Conservation (phyloP, 129 eudicot genomes). For the Kitagawia praeruptora region DNA sequence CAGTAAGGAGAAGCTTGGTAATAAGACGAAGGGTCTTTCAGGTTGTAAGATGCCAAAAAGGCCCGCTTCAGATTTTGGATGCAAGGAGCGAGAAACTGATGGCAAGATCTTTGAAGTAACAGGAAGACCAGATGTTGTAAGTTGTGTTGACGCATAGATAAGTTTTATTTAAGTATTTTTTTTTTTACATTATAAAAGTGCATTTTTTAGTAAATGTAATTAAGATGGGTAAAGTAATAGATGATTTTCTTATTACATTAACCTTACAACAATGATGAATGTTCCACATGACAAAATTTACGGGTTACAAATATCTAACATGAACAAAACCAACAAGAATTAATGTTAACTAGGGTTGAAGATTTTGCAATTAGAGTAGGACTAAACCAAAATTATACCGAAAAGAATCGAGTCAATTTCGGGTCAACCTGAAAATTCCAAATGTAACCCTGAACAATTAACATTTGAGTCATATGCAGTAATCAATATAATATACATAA, state of each 20-base stretch:
- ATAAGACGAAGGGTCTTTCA: slow-evolving; percentile 23
- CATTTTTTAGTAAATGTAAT: neutral
- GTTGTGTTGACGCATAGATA: slow-evolving; percentile 22
- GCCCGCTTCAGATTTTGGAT: slow-evolving; percentile 5
- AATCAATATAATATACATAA: too few relatives aligned
- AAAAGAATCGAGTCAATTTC: too few relatives aligned
- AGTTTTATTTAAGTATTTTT: neutral
- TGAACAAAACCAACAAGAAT: neutral
- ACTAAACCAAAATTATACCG: too few relatives aligned
- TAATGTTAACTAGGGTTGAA: too few relatives aligned
- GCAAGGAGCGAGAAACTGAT: slow-evolving; percentile 16
- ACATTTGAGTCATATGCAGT: too few relatives aligned
- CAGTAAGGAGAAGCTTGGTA: slow-evolving; percentile 21
- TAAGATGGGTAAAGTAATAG: neutral
- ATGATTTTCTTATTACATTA: neutral
- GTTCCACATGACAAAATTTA: neutral
- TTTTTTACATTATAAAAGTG: neutral
- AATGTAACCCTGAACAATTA: too few relatives aligned
- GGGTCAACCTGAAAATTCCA: too few relatives aligned
- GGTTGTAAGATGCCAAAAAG: slow-evolving; percentile 24
- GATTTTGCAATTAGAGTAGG: too few relatives aligned
- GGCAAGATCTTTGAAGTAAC: slow-evolving; percentile 32
- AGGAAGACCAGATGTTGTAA: slow-evolving; percentile 52
- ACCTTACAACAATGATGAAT: neutral
- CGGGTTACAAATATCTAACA: neutral